Evolutionary conservation across 2,329 filamentous ascomycete genomes (phyloP).

Genomic region (Ampelomyces quisqualis): DNA sequence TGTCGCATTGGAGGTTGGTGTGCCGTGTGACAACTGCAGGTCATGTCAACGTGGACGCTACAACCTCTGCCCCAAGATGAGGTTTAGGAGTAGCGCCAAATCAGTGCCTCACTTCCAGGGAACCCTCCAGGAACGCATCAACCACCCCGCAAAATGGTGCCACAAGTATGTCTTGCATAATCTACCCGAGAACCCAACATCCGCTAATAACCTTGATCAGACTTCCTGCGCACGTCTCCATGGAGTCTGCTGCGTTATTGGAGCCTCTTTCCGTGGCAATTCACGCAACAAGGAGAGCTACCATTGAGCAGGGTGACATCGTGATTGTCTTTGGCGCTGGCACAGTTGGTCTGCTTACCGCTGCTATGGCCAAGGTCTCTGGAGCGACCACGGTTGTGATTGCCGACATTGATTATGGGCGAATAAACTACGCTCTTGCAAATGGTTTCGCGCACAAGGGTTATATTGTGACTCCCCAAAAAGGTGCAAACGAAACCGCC

Average conservation of each 20-base stretch:
- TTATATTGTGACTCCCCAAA: conserved; percentile 34
- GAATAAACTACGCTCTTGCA: conserved; percentile 43
- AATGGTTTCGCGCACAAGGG: conserved; percentile 46
- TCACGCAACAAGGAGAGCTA: conserved; percentile 76
- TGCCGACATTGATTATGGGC: conserved; percentile 44
- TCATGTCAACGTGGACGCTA: conserved; percentile 47
- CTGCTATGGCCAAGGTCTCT: conserved; percentile 45
- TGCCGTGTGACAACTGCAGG: conserved; percentile 46
- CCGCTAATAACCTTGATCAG: conserved; percentile 38
- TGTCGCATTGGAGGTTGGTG: conserved; percentile 46
- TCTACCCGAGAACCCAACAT: conserved; percentile 21
- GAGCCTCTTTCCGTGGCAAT: conserved; percentile 78
- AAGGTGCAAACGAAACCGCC: conserved; percentile 27
- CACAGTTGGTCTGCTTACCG: conserved; percentile 52
- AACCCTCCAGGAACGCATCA: conserved; percentile 48
- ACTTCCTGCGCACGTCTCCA: conserved; percentile 43
- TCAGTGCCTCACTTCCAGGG: conserved; percentile 48
- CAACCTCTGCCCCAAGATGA: conserved; percentile 47
- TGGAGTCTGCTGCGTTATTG: conserved; percentile 43
- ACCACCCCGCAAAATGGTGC: conserved; percentile 49
- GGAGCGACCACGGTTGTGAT: conserved; percentile 46
- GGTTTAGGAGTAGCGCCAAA: conserved; percentile 48
- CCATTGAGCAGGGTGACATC: conserved; percentile 69
- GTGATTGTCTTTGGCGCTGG: conserved; percentile 86
- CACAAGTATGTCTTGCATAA: conserved; percentile 46